Evolutionary conservation across 768 basidiomycete genomes (phyloP), one percentile per base, ranked within the genome.

Genomic region (Calocybe gangraenosa): DNA sequence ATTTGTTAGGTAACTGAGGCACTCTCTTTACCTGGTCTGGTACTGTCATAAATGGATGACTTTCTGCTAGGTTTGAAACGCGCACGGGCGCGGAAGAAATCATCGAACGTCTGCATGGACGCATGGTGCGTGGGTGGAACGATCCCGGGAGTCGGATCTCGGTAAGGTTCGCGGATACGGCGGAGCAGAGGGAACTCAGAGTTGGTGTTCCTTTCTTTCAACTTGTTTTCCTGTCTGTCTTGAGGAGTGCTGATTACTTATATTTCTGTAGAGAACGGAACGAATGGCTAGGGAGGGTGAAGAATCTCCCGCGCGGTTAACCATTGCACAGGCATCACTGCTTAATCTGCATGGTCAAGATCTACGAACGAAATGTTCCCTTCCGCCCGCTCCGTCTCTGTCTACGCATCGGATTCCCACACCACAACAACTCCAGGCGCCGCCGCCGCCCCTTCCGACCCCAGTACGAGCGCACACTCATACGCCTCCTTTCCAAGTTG

Each of bases 101-200:
- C 43, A 79, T 89, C 33, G 84, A 88, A 48, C 76, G 82, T 21
- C 69, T 91, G 21, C 87, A 91, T 58, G 88, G 88, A 5, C 73
- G 84, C 7, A 81, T 87, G 77, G 84, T 91, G 7, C 73, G 85
- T 33, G 88, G 88, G 9, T 84, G 79, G 81, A 77, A 86, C 49
- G 87, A 90, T 49, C 61, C 77, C 9, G 87, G 87, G 13, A 82
- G 84, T 57, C 66, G 87, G 40, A 87, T 90, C 45, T 85, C 83
- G 4, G 87, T 89, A 14, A 71, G 87, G 30, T 89, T 89, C 56
- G 87, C 87, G 11, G 87, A 90, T 58, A 87, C 82, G 7, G 68
- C 74, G 9, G 87, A 89, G 56, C 87, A 90, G 59, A 66, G 87
- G 43, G 87, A 90, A 54, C 65, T 90, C 35, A 69, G 87, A 56